A percentile compares a stretch with the other conserved stretches of the same genome.
phyloP scores from a whole-genome alignment of 2,329 filamentous ascomycete genomes.

The Neofusicoccum umdonicola region DNA sequence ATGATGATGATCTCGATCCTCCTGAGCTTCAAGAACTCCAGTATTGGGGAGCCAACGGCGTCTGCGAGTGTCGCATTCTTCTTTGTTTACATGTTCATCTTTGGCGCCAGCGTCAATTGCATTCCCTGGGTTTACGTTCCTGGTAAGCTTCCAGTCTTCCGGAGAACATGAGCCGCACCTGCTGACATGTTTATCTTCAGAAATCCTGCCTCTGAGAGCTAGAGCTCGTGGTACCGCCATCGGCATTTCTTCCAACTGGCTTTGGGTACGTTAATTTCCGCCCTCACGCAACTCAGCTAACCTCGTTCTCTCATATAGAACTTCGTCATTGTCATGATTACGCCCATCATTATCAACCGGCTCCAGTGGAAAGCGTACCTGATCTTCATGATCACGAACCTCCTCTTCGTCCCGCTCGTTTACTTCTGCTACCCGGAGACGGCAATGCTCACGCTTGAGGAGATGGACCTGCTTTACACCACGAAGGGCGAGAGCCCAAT shows the following conservation, averaged over 20 bases:
- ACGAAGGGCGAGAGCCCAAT: slow-evolving; percentile 10
- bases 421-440: slow-evolving; percentile 38
- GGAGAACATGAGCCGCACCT: not conserved
- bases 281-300: not conserved
- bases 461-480: slow-evolving; percentile 33
- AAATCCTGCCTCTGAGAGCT: slow-evolving; percentile 39
- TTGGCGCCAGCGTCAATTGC: slow-evolving; percentile 50
- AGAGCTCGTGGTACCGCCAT: slow-evolving; percentile 38
- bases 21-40: slow-evolving; percentile 11
- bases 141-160: not conserved
- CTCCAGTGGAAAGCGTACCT: slow-evolving; percentile 17
- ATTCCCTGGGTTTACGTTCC: slow-evolving; percentile 53
- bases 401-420: slow-evolving; percentile 20
- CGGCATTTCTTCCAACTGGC: slow-evolving; percentile 39
- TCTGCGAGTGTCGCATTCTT: slow-evolving; percentile 44
- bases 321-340: slow-evolving; percentile 45
- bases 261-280: slow-evolving; percentile 20
- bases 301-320: slow-evolving; percentile 21
- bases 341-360: slow-evolving; percentile 23
- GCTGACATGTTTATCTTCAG: slow-evolving; percentile 21
- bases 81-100: slow-evolving; percentile 56
- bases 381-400: slow-evolving; percentile 17
- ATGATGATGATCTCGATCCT: slow-evolving; percentile 30
- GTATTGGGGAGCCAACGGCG: slow-evolving; percentile 34
- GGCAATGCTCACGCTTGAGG: slow-evolving; percentile 34